Conservation (phyloP, 106 monocot species). For the Dendrobium catenatum region DNA sequence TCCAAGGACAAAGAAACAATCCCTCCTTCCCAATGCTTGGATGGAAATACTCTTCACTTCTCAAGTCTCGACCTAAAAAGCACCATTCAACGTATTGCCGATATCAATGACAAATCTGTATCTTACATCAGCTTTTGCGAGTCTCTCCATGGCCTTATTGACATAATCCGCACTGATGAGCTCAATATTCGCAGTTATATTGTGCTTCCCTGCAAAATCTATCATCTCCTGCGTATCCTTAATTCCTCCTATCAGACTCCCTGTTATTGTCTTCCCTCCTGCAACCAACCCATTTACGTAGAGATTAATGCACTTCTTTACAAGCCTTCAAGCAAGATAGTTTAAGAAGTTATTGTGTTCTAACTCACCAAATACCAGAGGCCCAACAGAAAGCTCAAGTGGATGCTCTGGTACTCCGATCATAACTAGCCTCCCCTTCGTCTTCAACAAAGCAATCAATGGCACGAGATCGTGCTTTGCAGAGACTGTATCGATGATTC, state of each 20-base stretch:
- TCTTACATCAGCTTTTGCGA: conserved; percentile 40
- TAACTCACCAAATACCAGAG: conserved; percentile 37
- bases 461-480: conserved; percentile 38
- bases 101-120: conserved; percentile 60
- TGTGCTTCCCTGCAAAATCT: conserved; percentile 44
- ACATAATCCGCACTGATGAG: conserved; percentile 35
- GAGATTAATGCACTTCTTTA: background rate
- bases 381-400: conserved; percentile 38
- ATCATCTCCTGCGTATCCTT: conserved; percentile 22
- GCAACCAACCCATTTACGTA: background rate
- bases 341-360: background rate
- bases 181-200: conserved; percentile 51
- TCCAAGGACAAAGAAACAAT: too few relatives aligned
- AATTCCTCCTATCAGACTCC: conserved; percentile 37
- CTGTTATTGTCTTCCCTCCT: conserved; percentile 36
- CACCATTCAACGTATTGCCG: conserved; percentile 23
- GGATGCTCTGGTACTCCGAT: conserved; percentile 62
- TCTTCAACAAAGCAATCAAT: conserved; percentile 45
- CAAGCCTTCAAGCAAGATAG: too few relatives aligned
- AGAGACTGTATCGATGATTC: conserved; percentile 81
- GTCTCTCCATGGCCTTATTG: conserved; percentile 48
- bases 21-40: too few relatives aligned
- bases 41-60: too few relatives aligned
- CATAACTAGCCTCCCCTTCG: conserved; percentile 54
- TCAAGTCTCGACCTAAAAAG: background rate